Percentiles rank a stretch among this genome's conserved stretches.
These are phyloP conservation scores for Rosa lucieae DNA, from an alignment of 306 rosid genomes.

Conservation along the genomic window DNA sequence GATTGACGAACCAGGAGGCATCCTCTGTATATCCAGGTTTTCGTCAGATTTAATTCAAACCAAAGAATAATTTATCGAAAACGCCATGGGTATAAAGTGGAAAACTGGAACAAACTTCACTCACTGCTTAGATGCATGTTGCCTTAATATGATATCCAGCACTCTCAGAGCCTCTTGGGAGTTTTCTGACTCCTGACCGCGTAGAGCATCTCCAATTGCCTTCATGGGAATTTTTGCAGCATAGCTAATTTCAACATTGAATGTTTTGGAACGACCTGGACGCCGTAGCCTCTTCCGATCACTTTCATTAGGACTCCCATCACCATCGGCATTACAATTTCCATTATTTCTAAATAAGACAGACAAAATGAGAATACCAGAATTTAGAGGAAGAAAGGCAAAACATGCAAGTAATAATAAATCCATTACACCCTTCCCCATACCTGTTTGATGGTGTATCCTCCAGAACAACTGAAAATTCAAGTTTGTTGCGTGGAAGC, in stretches of 20 bases:
- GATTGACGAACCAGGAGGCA: constrained; percentile 91
- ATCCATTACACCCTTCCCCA: background rate
- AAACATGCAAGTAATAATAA: background rate
- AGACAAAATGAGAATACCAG: background rate
- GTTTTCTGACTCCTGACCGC: constrained; percentile 81
- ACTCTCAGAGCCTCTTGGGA: constrained; percentile 89
- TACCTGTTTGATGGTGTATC: constrained; percentile 65
- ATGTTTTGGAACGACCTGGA: constrained; percentile 57
- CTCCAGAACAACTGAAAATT: constrained; percentile 79
- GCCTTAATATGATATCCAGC: constrained; percentile 77
- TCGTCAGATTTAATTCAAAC: background rate
- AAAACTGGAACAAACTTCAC: constrained; percentile 21
- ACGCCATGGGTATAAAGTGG: background rate
- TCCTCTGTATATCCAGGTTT: constrained; percentile 56
- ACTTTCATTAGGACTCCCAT: constrained; percentile 56
- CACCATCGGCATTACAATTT: constrained; percentile 51
- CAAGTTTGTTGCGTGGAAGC: constrained; percentile 77
- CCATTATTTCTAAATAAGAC: constrained; percentile 55
- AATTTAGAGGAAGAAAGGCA: background rate
- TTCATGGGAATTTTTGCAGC: constrained; percentile 82
- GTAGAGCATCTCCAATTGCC: constrained; percentile 72
- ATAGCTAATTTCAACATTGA: constrained; percentile 73
- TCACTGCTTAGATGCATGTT: constrained; percentile 92
- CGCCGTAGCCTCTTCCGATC: constrained; percentile 79
- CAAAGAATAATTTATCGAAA: background rate